Base-by-base conservation (phyloP, 2,329 filamentous ascomycete species). In the Pestalotiopsis sp. region DNA sequence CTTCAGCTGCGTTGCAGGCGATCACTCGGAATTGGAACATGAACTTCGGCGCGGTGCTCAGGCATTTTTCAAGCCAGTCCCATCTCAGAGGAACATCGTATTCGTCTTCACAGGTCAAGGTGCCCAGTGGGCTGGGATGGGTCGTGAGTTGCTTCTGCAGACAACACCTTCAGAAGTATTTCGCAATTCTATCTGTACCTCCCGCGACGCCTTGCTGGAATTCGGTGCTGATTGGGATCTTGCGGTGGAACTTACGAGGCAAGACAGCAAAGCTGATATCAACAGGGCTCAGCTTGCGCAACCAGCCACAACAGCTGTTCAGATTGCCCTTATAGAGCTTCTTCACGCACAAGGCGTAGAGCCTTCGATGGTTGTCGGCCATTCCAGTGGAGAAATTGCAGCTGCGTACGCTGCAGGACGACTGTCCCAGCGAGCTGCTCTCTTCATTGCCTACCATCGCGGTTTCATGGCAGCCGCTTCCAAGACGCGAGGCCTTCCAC, bases 51-150 rank as follows among this genome's bases (percentile, higher is more conserved):
- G 25, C 11, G 25, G 56, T 12, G 25, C 11, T 58, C n/a, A 27
- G 17, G 56, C 25, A 11, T 9, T 27, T n/a, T 9, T 41, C 39
- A 41, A 41, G 39, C 39, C 39, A 41, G 39, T 41, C 14, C 39
- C 39, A 41, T 41, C 39, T 13, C 39, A 41, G 39, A 41, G 9
- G 9, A 41, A 41, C 5, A n/a, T 74, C 23, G 72, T 69, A 11
- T 74, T 77, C 61, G 73, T 82, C 27, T 85, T 84, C 73, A 84
- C 82, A 0, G 83, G 83, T 4, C 83, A 85, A 67, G 83, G 83
- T 2, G 82, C 82, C 0, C 83, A 85, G 63, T 85, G 82, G 80
- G 73, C 77, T 2, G 75, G 75, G 0, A 84, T 84, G 82, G 82
- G 79, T 3, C 74, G 74, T 2, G 73, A 75, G 57, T 69, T 78